These are phyloP conservation scores for Hydnomerulius pinastri DNA, from an alignment of 768 basidiomycete species.

Conservation along the genomic window DNA sequence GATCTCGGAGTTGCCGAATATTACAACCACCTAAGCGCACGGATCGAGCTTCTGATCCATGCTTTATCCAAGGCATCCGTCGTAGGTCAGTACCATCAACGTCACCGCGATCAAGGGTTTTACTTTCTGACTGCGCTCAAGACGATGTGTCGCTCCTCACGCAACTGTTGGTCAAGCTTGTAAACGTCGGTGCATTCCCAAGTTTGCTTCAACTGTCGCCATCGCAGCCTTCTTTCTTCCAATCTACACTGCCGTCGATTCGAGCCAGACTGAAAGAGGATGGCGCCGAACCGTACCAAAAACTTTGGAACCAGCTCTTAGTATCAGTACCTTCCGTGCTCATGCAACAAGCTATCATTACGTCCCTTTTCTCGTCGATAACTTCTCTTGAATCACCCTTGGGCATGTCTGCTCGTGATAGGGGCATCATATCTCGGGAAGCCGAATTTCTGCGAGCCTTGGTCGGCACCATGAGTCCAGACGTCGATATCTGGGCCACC, in stretches of 20 bases:
- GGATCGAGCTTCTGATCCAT: constrained; percentile 54
- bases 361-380: constrained; percentile 58
- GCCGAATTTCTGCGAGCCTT: constrained; percentile 52
- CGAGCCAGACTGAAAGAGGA: constrained; percentile 36
- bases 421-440: constrained; percentile 53
- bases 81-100: constrained; percentile 42
- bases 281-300: constrained; percentile 40
- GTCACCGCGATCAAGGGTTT: constrained; percentile 11
- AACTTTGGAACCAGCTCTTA: constrained; percentile 51
- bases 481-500: constrained; percentile 54
- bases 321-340: constrained; percentile 50
- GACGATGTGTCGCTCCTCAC: constrained; percentile 40
- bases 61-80: constrained; percentile 39
- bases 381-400: constrained; percentile 29
- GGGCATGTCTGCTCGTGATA: constrained; percentile 33
- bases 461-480: constrained; percentile 50
- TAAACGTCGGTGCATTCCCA: constrained; percentile 68
- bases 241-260: constrained; percentile 48
- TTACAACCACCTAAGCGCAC: constrained; percentile 51
- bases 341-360: constrained; percentile 57
- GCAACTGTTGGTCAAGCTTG: constrained; percentile 65
- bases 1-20: constrained; percentile 58
- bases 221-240: constrained; percentile 77
- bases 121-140: constrained; percentile 31
- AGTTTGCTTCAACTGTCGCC: constrained; percentile 46